A percentile compares a stretch with the other conserved stretches of the same genome.
These are phyloP conservation scores for Macrolepiota dolichaula DNA, from an alignment of 768 basidiomycete genomes.

Conservation along the genomic window DNA sequence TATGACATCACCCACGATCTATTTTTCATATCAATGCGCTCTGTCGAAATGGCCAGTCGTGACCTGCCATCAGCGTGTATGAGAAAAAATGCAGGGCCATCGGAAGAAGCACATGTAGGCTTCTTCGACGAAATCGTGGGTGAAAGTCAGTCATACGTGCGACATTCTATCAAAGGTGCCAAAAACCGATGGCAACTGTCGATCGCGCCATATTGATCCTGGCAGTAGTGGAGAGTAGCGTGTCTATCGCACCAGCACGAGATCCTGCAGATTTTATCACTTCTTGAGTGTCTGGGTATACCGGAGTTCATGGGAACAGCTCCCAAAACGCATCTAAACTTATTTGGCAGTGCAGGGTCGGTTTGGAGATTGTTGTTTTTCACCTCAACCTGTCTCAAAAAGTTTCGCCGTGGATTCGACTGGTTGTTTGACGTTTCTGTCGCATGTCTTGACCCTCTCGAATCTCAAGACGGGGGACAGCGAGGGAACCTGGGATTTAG, in stretches of 20 bases:
- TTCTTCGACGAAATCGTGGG: constrained; percentile 13
- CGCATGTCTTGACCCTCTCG: neutral
- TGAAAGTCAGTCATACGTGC: constrained; percentile 1
- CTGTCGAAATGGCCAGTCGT: neutral
- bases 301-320: constrained; percentile 10
- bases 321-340: neutral
- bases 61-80: neutral
- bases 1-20: constrained; percentile 2
- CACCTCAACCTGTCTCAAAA: neutral
- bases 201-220: constrained; percentile 5
- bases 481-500: neutral
- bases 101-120: neutral
- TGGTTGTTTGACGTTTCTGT: neutral
- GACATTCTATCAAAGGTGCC: constrained; percentile 1
- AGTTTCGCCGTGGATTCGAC: neutral
- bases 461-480: neutral
- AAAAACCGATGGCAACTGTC: constrained; percentile 9
- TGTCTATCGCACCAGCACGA: constrained; percentile 4
- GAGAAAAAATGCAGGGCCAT: neutral
- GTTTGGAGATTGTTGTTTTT: neutral
- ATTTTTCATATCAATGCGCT: neutral
- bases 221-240: neutral
- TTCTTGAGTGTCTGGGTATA: neutral
- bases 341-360: neutral
- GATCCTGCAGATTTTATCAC: constrained; percentile 6